Percentiles rank a stretch among this genome's conserved stretches.
Conservation (phyloP, 139 green algal genomes). For the Asterochloris erici region DNA sequence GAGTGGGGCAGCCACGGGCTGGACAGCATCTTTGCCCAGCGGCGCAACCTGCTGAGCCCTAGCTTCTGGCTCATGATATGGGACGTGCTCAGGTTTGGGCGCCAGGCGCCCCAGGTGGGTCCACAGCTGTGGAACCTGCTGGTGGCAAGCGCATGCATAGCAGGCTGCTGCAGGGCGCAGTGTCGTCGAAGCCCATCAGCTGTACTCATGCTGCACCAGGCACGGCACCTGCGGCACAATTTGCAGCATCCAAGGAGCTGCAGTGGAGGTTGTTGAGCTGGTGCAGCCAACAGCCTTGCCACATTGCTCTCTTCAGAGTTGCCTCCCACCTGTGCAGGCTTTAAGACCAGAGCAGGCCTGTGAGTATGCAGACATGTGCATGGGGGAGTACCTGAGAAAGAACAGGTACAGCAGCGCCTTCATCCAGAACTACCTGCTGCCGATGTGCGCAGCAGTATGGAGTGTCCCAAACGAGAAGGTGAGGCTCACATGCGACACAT, state of each 20-base stretch:
- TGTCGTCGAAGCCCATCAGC: too few species aligned
- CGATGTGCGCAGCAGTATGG: conserved; percentile 98
- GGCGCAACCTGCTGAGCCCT: conserved; percentile 60
- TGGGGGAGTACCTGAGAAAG: conserved; percentile 76
- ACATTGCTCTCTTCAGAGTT: neutral
- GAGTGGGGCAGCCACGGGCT: conserved; percentile 89
- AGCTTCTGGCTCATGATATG: conserved; percentile 82
- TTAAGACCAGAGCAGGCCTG: conserved; percentile 32
- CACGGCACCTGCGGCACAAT: neutral
- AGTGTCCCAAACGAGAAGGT: conserved; percentile 74
- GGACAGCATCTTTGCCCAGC: conserved; percentile 83
- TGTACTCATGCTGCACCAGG: neutral
- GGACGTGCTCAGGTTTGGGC: conserved; percentile 89
- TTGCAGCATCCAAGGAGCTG: neutral
- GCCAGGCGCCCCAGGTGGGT: conserved; percentile 68
- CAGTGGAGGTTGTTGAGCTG: too few species aligned
- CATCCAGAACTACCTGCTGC: conserved; percentile 78
- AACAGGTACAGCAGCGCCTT: conserved; percentile 71
- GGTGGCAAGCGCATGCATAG: too few species aligned
- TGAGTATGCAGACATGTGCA: conserved; percentile 53
- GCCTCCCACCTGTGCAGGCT: conserved; percentile 32
- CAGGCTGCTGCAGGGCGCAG: too few species aligned
- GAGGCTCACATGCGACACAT: neutral
- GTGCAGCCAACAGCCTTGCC: neutral
- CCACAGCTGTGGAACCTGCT: neutral